Evolutionary conservation across 2,329 filamentous ascomycete genomes (phyloP), one percentile per base, ranked within the genome.

Genomic region (Colletotrichum melonis): DNA sequence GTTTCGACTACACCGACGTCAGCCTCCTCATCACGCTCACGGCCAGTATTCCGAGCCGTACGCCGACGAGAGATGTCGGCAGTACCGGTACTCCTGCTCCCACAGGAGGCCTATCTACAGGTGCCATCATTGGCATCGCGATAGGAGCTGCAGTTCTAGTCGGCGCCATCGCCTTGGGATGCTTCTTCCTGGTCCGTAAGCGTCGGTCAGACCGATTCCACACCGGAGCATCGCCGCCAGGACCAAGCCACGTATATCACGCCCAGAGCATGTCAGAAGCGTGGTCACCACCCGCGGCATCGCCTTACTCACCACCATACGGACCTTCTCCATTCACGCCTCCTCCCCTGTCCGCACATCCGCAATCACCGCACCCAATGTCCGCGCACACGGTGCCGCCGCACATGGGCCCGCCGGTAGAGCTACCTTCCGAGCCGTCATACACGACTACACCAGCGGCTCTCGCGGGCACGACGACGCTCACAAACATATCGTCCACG

Each of bases 1-100:
- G 86, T 6, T 92, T 89, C 81, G 82, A 83, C 63, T 83, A 86
- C 68, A 77, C 79, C 12, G 89, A 92, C 76, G 81, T 92, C 2
- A 78, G 79, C 1, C 84, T 88, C 2, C 87, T 91, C 72, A 88
- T 92, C 79, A 84, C 84, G 1, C 84, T 89, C 28, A 84, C 83
- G 19, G 87, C 88, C 16, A 80, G 81, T 2, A 81, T 86, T 2
- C 78, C 84, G 2, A 78, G 81, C 11, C 85, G 90, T 35, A 84
- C 85, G 7, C 85, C 90, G 0, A 92, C 89, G 3, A 85, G 89
- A 24, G 75, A 79, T 7, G 76, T 87, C 71, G 24, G 57, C 76
- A 76, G 22, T 54, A 6, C 62, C 38, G 2, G 58, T 28, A 30
- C 52, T 63, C n/a, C 42, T 60, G 38, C 19, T 0, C 55, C 76